Conservation (phyloP, 106 monocot species). For the Agapanthus africanus region DNA sequence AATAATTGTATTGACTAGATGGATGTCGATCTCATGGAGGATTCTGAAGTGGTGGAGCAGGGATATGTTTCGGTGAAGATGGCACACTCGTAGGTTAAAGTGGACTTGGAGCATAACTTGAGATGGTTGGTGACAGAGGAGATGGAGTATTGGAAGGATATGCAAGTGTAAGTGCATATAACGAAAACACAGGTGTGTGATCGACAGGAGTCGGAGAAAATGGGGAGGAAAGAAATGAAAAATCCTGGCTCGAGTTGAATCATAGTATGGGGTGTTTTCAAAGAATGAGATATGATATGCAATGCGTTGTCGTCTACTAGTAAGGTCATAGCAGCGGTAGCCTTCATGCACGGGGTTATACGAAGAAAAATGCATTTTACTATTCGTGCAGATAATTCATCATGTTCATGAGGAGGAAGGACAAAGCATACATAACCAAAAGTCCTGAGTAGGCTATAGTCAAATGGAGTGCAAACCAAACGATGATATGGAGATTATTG, state of each 20-base stretch:
- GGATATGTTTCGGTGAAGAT: neutral
- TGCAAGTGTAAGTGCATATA: neutral
- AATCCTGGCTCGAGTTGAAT: neutral
- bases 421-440: constrained; percentile 2
- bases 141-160: neutral
- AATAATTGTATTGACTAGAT: neutral
- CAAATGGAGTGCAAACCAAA: neutral
- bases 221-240: neutral
- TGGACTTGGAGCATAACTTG: neutral
- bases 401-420: neutral
- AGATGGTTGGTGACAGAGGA: too few species aligned
- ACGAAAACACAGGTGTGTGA: neutral
- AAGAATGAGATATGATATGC: neutral
- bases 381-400: neutral
- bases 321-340: neutral
- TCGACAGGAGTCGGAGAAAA: neutral
- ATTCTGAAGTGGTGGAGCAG: neutral
- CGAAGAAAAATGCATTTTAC: neutral
- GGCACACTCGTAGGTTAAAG: too few species aligned
- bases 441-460: neutral
- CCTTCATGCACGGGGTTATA: neutral
- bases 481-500: neutral
- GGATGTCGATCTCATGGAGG: neutral
- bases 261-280: neutral
- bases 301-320: neutral